Evolutionary conservation across 1,284 basidiomycete genomes (phyloP), one percentile per base, ranked within the genome.

Genomic region (Trametes sp.): DNA sequence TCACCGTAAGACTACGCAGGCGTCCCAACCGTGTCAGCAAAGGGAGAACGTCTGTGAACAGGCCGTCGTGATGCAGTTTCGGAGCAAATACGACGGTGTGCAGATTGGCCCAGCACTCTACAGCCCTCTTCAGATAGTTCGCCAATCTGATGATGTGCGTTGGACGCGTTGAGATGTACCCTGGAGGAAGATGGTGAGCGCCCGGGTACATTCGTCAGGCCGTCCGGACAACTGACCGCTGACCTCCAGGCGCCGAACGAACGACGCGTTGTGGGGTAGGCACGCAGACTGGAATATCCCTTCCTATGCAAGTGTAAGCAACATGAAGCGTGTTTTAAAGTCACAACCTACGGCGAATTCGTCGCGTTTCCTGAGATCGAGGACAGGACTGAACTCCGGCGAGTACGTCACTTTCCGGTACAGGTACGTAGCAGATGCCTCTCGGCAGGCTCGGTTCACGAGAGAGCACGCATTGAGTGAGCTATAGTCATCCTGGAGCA

Each of bases 361-460:
- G 14, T 77, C 74, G 41, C 68, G 72, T 57, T 78, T 76, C 59
- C 72, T 76, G 62, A 82, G 65, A 66, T 81, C 72, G 11, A 82
- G 70, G 21, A 74, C 67, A 26, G 63, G 69, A 28, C 62, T 69
- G 52, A 72, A 75, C 26, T 68, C 69, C 10, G 81, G 82, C 4
- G 78, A 76, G 54, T 82, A 69, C n/a, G 79, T 73, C 9, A 84
- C 79, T 28, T 71, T 72, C 23, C 72, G 67, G 63, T 86, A 86
- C 1, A 86, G 75, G 26, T 82, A 57, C 23, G 73, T 74, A 10
- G 82, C 79, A 11, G 82, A 78, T 11, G 75, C 78, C 26, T 69
- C 66, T 64, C 80, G 77, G 69, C 82, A 82, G 14, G 74, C 72
- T 56, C 70, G 73, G 63, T 77, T 80, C n/a, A 84, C 82, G n/a